Evolutionary conservation across 805 yeast species (phyloP), one percentile per base, ranked within the genome.

Genomic region (Helenozyma rhizophorensis): DNA sequence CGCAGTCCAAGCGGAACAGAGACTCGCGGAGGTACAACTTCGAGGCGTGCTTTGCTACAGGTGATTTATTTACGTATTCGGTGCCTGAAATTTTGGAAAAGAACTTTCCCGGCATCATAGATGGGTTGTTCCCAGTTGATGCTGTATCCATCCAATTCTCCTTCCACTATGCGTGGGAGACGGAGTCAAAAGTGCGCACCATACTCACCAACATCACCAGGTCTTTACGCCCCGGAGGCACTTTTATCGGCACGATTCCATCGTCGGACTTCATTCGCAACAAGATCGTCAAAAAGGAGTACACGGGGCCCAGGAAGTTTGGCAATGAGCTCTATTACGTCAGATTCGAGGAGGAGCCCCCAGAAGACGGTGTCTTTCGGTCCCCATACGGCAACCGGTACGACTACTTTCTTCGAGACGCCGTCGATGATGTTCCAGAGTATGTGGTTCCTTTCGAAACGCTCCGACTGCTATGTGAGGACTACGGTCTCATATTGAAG

Each of bases 401-500:
- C 57, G 76, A 75, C 33, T 93, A 84, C 54, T 85, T 68, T 61
- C 63, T 93, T 37, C 79, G 79, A 43, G 98, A 93, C 62, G 98
- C 99, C 0, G 90, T 93, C 30, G 96, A 87, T 41, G 81, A 93
- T 49, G 96, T 93, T 15, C 97, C 97, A 0, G 99, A 93, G 53
- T 93, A 83, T 51, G 94, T 93, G 5, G 96, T 93, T 6, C 97
- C 97, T 1, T 88, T 93, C 58, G 97, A 90, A 50, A 75, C 80
- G 1, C 75, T 93, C 37, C 71, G 95, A 56, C 76, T 81, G 35
- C 61, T 90, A 34, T 94, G 96, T 27, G 86, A 81, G 51, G 94
- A 87, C 37, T 84, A 78, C 55, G 86, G 86, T 10, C 59, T 90
- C 41, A 81, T 78, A 36, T 60, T 93, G 37, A 72, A 80, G 38